Evolutionary conservation across 2,329 filamentous ascomycete genomes (phyloP).

Genomic region (Phoma sp.): DNA sequence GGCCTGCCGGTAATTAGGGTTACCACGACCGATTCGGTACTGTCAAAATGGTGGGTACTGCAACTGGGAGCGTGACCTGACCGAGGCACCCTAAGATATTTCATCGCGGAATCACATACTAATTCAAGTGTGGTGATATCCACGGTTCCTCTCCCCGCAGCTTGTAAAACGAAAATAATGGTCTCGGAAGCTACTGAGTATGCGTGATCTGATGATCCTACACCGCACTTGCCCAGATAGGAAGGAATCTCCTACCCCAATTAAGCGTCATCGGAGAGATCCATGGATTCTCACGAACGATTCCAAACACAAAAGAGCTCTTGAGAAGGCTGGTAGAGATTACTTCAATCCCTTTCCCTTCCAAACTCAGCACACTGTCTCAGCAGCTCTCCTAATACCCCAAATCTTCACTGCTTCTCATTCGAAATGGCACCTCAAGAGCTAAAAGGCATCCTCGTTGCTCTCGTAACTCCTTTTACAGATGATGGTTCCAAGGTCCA

Average conservation of each 20-base stretch:
- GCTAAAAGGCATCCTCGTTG: constrained; percentile 56
- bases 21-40: neutral
- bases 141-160: neutral
- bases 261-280: constrained; percentile 5
- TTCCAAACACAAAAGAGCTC: constrained; percentile 11
- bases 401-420: neutral
- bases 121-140: constrained; percentile 1
- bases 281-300: neutral
- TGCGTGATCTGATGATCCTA: neutral
- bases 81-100: neutral
- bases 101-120: constrained; percentile 12
- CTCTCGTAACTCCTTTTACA: constrained; percentile 59
- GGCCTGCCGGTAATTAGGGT: neutral
- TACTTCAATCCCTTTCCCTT: neutral
- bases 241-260: constrained; percentile 12
- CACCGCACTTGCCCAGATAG: constrained; percentile 9
- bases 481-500: constrained; percentile 54
- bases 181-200: neutral
- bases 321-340: too few relatives aligned
- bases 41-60: neutral
- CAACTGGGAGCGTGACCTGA: neutral
- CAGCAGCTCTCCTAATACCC: neutral
- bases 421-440: constrained; percentile 25
- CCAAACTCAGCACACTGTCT: neutral
- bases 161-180: neutral